These are phyloP conservation scores for Phytophthora ohioensis DNA, from an alignment of 352 stramenopile species.

Conservation along the genomic window DNA sequence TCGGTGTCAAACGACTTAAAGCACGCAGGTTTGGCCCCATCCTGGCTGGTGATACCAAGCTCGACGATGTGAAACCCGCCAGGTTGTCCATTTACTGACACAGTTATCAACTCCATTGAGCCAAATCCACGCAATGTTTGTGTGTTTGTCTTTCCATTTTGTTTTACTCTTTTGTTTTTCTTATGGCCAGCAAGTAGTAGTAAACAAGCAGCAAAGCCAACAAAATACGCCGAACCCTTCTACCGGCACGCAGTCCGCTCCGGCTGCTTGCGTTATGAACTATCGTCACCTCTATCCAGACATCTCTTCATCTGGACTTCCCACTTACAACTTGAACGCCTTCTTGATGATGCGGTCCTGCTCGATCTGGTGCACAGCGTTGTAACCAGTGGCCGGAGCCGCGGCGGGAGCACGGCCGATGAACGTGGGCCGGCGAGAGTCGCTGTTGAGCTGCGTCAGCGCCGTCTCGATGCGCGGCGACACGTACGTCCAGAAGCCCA, in stretches of 20 bases:
- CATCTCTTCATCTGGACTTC: slow-evolving; percentile 5
- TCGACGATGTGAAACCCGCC: background rate
- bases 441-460: slow-evolving; percentile 90
- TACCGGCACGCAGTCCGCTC: slow-evolving; percentile 26
- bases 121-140: background rate
- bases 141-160: slow-evolving; percentile 8
- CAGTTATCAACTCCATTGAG: background rate
- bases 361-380: slow-evolving; percentile 93
- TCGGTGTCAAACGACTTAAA: slow-evolving; percentile 61
- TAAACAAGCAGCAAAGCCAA: slow-evolving; percentile 36
- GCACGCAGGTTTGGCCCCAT: slow-evolving; percentile 39
- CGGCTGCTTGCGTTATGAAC: slow-evolving; percentile 13
- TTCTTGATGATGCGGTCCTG: slow-evolving; percentile 93
- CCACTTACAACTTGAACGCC: slow-evolving; percentile 64
- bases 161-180: slow-evolving; percentile 23
- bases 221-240: slow-evolving; percentile 39
- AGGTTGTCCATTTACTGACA: background rate
- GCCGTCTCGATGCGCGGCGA: slow-evolving; percentile 96
- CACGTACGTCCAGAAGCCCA: slow-evolving; percentile 96
- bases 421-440: slow-evolving; percentile 91
- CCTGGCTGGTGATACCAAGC: background rate
- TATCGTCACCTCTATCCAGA: slow-evolving; percentile 9
- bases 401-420: slow-evolving; percentile 94
- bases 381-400: slow-evolving; percentile 96
- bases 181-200: slow-evolving; percentile 27